Evolutionary conservation across 2,329 filamentous ascomycete species (phyloP), one percentile per base, ranked within the genome.

Genomic region (Colletotrichum truncatum): DNA sequence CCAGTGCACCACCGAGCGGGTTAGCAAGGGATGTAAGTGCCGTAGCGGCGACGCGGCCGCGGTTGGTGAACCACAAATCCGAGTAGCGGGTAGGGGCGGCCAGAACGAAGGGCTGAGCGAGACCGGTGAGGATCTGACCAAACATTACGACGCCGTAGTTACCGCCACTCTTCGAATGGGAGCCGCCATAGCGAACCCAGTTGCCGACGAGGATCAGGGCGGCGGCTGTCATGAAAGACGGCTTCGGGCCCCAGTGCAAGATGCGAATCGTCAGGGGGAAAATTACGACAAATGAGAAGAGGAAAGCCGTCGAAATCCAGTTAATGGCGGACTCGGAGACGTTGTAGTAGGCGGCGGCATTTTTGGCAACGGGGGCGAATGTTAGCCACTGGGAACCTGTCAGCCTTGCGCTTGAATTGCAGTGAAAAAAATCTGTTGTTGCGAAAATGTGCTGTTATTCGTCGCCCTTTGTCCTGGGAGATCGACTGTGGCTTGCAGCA

Each of bases 51-150:
- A 97, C 92, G 58, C 96, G 88, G 7, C 94, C 95, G 10, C 84
- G 82, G 71, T 92, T 90, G 2, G 93, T 94, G 79, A 98, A 98
- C 96, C 96, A 98, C 65, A 97, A 82, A 75, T 98, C 94, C 58
- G 93, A 96, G 78, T 97, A 99, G 67, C 93, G 85, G 0, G 96
- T 95, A 1, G 96, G 95, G 0, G 95, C 93, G 6, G 91, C 89
- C 9, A 98, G 87, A 11, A 97, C 93, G 76, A 98, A 98, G 0
- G 96, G 94, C 75, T 99, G 96, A 1, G 93, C 90, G 38, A 98
- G 84, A 1, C 95, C 96, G 55, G 92, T 93, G 66, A 99, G 77
- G 75, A 98, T 91, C 80, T 98, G 95, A 4, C 95, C 95, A 70
- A 97, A 90, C 91, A 98, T 93, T 67, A 93, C 90, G 45, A 92